Evolutionary conservation across 2,329 filamentous ascomycete genomes (phyloP).

Genomic region (Monosporascus sp.): DNA sequence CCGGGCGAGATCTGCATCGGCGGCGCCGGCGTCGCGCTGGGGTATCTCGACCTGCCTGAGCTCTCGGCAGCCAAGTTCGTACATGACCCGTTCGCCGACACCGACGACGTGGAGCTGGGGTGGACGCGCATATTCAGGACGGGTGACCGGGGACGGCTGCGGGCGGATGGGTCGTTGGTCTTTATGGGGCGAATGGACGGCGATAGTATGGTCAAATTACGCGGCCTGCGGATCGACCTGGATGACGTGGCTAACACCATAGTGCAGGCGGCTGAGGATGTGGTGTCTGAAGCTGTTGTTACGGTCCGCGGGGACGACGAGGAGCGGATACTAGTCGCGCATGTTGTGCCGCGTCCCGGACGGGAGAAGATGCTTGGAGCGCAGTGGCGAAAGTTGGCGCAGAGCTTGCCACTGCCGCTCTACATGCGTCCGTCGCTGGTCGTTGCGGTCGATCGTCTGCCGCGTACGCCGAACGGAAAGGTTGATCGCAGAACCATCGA

Average conservation of each 20-base stretch:
- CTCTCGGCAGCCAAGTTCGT: slow-evolving; percentile 11
- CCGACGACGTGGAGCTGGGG: slow-evolving; percentile 3
- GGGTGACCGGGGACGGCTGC: slow-evolving; percentile 35
- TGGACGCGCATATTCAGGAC: slow-evolving; percentile 36
- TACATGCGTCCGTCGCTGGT: slow-evolving; percentile 29
- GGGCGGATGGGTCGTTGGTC: slow-evolving; percentile 27
- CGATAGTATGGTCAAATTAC: slow-evolving; percentile 29
- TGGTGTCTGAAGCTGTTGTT: neutral
- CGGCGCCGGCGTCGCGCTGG: slow-evolving; percentile 36
- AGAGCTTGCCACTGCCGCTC: slow-evolving; percentile 22
- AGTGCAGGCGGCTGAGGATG: neutral
- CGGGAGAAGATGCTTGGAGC: neutral
- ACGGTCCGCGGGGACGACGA: neutral
- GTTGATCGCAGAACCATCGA: slow-evolving; percentile 25
- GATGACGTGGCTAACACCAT: slow-evolving; percentile 25
- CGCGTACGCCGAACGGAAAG: slow-evolving; percentile 25
- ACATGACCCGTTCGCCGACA: slow-evolving; percentile 13
- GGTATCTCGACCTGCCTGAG: slow-evolving; percentile 32
- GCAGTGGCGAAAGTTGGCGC: slow-evolving; percentile 1
- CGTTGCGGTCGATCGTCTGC: slow-evolving; percentile 22
- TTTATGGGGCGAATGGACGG: slow-evolving; percentile 31
- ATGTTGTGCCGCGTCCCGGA: neutral
- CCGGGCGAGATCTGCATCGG: slow-evolving; percentile 38
- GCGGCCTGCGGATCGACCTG: slow-evolving; percentile 27
- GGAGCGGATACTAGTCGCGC: slow-evolving; percentile 3